A percentile compares a stretch with the other conserved stretches of the same genome.
These are phyloP conservation scores for Penicillium sp. DNA, from an alignment of 2,329 filamentous ascomycete genomes.

Conservation along the genomic window DNA sequence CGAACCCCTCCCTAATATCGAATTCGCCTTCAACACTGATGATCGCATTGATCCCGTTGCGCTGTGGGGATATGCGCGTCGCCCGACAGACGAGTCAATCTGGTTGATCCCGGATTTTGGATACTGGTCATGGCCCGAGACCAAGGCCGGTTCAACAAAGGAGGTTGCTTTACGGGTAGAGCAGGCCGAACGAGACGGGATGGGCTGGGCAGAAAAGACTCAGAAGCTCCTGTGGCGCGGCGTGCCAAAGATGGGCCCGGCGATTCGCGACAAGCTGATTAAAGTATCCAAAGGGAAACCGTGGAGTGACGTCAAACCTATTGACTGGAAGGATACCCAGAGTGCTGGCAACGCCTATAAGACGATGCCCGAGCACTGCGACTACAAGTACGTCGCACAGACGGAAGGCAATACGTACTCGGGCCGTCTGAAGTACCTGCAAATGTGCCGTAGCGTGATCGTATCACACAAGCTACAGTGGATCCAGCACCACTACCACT, in stretches of 20 bases:
- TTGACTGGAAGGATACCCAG: constrained; percentile 32
- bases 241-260: constrained; percentile 31
- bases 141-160: constrained; percentile 14
- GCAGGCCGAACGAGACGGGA: constrained; percentile 10
- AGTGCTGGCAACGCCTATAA: constrained; percentile 35
- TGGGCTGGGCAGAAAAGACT: constrained; percentile 28
- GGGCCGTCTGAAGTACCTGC: constrained; percentile 46
- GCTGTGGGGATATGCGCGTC: constrained; percentile 38
- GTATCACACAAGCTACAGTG: constrained; percentile 43
- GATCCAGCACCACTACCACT: constrained; percentile 42
- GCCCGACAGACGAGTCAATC: constrained; percentile 30
- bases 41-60: constrained; percentile 36
- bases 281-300: constrained; percentile 29
- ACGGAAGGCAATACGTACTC: constrained; percentile 48
- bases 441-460: constrained; percentile 44
- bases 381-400: constrained; percentile 46
- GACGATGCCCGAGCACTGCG: constrained; percentile 46
- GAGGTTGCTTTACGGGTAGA: constrained; percentile 24
- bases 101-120: constrained; percentile 49
- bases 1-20: constrained; percentile 36
- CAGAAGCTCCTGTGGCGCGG: constrained; percentile 43
- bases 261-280: constrained; percentile 32
- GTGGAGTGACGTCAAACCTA: constrained; percentile 40
- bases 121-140: constrained; percentile 42
- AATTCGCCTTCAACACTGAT: constrained; percentile 39